These are phyloP conservation scores for Asclepias syriaca DNA, from an alignment of 257 asterid genomes.

Conservation along the genomic window DNA sequence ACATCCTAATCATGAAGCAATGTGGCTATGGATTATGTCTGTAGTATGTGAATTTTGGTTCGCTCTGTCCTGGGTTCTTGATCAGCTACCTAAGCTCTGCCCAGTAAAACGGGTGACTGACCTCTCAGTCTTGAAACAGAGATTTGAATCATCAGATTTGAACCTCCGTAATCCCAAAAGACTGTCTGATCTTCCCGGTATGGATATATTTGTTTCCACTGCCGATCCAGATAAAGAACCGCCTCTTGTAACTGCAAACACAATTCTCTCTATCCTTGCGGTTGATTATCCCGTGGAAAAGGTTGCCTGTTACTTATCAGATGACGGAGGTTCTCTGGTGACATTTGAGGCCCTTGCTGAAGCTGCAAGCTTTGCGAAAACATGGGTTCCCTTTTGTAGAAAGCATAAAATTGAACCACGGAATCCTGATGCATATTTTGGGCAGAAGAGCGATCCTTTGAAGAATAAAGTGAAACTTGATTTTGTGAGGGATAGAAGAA, in stretches of 20 bases:
- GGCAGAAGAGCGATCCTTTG: slow-evolving; percentile 65
- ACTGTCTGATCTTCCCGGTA: slow-evolving; percentile 79
- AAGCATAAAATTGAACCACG: slow-evolving; percentile 82
- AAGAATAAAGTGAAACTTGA: slow-evolving; percentile 71
- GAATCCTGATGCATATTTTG: slow-evolving; percentile 83
- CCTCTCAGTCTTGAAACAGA: slow-evolving; percentile 59
- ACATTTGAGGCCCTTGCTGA: slow-evolving; percentile 92
- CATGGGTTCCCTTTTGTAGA: slow-evolving; percentile 82
- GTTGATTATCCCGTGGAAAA: slow-evolving; percentile 87
- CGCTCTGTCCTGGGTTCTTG: slow-evolving; percentile 88
- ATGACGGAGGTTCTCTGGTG: slow-evolving; percentile 84
- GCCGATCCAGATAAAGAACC: slow-evolving; percentile 88
- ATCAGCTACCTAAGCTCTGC: slow-evolving; percentile 83
- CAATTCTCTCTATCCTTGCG: slow-evolving; percentile 77
- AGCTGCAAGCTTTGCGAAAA: slow-evolving; percentile 78
- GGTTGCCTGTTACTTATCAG: slow-evolving; percentile 75
- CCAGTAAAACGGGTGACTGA: slow-evolving; percentile 79
- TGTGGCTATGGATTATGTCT: slow-evolving; percentile 93
- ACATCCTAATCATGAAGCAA: slow-evolving; percentile 82
- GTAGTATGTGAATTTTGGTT: slow-evolving; percentile 90
- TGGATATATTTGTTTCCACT: slow-evolving; percentile 82
- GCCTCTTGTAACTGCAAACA: slow-evolving; percentile 87
- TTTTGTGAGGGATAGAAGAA: slow-evolving; percentile 71
- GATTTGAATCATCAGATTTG: slow-evolving; percentile 70
- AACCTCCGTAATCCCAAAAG: slow-evolving; percentile 74